These are phyloP conservation scores for Peterozyma xylosa DNA, from an alignment of 805 yeast species.

Conservation along the genomic window DNA sequence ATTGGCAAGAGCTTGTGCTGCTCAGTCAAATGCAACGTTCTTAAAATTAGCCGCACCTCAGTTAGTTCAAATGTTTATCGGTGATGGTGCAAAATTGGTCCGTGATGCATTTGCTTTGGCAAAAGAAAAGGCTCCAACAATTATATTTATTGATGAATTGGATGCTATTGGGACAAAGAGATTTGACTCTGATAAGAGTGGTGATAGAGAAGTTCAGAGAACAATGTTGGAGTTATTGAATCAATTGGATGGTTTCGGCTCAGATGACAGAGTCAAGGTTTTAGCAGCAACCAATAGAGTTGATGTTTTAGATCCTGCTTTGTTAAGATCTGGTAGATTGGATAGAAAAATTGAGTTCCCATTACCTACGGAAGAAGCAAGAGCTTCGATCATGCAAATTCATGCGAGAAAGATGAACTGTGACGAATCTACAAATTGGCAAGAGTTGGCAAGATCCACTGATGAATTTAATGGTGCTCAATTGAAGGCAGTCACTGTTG, in stretches of 20 bases:
- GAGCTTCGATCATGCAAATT: slow-evolving; percentile 93
- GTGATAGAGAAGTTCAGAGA: slow-evolving; percentile 98
- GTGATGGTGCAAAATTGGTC: slow-evolving; percentile 97
- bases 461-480: slow-evolving; percentile 99
- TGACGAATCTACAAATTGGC: slow-evolving; percentile 91
- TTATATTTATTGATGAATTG: slow-evolving; percentile 94
- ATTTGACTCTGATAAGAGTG: slow-evolving; percentile 94
- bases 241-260: slow-evolving; percentile 96
- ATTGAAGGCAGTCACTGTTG: slow-evolving; percentile 96
- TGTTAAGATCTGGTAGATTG: slow-evolving; percentile 92
- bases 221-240: slow-evolving; percentile 97
- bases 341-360: slow-evolving; percentile 99
- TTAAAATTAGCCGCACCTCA: slow-evolving; percentile 96
- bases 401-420: slow-evolving; percentile 96
- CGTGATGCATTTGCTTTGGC: slow-evolving; percentile 97
- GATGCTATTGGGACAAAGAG: slow-evolving; percentile 99
- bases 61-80: slow-evolving; percentile 95
- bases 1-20: slow-evolving; percentile 97
- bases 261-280: slow-evolving; percentile 95
- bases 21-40: slow-evolving; percentile 96
- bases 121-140: slow-evolving; percentile 96
- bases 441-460: slow-evolving; percentile 94
- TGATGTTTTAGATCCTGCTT: slow-evolving; percentile 97
- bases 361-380: slow-evolving; percentile 92
- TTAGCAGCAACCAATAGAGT: slow-evolving; percentile 98